Conservation (phyloP, 2,329 filamentous ascomycete species). For the Pseudopithomyces chartarum region DNA sequence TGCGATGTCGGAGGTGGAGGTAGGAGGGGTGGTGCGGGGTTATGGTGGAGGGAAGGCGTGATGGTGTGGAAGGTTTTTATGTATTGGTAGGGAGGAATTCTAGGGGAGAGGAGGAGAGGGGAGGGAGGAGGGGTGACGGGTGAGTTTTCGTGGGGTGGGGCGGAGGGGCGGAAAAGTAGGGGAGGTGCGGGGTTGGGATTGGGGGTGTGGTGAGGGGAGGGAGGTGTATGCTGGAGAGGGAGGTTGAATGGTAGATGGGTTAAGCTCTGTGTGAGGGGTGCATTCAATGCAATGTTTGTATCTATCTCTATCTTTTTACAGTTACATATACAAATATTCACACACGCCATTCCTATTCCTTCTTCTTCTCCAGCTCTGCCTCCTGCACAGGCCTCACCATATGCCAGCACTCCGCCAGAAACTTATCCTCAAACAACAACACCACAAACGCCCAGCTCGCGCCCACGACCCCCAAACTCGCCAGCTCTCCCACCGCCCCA, state of each 20-base stretch:
- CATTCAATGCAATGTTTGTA: no score
- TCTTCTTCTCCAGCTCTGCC: background rate
- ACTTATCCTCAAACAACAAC: slow-evolving; percentile 37
- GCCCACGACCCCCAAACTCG: slow-evolving; percentile 44
- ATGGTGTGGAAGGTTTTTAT: slow-evolving; percentile 22
- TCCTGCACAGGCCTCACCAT: slow-evolving; percentile 32
- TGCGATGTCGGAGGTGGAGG: no score
- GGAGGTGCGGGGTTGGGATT: slow-evolving; percentile 4
- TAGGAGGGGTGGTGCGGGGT: no score
- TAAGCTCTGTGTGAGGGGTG: background rate
- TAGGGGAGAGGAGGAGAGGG: slow-evolving; percentile 6
- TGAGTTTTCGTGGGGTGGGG: slow-evolving; percentile 1
- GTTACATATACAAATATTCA: background rate
- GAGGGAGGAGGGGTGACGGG: background rate
- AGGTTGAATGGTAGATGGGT: no score
- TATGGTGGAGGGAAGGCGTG: no score
- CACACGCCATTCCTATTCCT: background rate
- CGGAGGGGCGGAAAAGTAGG: background rate
- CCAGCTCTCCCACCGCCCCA: slow-evolving; percentile 50
- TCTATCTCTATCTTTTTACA: no score
- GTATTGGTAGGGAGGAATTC: no score
- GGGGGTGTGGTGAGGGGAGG: slow-evolving; percentile 15
- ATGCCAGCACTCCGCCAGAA: slow-evolving; percentile 40
- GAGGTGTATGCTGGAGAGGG: no score
- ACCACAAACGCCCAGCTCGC: slow-evolving; percentile 42